Percentiles rank a stretch among this genome's conserved stretches.
phyloP scores from a whole-genome alignment of 495 filamentous ascomycete genomes.

The Tuber magnatum region DNA sequence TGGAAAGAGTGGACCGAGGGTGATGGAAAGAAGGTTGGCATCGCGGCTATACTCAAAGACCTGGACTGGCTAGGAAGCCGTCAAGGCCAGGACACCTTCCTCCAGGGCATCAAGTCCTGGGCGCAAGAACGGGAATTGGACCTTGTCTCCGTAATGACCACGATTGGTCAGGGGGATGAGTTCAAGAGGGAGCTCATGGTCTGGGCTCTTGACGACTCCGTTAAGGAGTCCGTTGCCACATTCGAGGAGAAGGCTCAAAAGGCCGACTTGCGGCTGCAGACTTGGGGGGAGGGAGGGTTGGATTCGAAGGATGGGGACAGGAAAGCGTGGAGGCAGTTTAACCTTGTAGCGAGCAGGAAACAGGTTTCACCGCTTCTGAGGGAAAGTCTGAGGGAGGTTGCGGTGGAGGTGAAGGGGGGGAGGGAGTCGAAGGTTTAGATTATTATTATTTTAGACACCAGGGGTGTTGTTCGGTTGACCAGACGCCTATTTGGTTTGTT shows the following conservation, averaged over 20 bases:
- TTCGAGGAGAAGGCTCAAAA: constrained; percentile 51
- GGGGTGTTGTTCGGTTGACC: neutral
- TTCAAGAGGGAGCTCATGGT: constrained; percentile 72
- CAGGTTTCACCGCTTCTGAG: constrained; percentile 80
- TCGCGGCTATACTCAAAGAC: constrained; percentile 63
- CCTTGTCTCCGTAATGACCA: constrained; percentile 71
- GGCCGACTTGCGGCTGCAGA: constrained; percentile 54
- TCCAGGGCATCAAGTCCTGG: constrained; percentile 50
- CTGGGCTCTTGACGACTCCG: constrained; percentile 50
- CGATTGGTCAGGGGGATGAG: constrained; percentile 43
- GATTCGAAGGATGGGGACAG: constrained; percentile 43
- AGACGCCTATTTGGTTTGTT: neutral
- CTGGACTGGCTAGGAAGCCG: constrained; percentile 44
- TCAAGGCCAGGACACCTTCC: constrained; percentile 45
- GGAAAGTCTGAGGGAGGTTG: constrained; percentile 35
- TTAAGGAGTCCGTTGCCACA: constrained; percentile 46
- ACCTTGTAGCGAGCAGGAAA: constrained; percentile 68
- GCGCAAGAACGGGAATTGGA: constrained; percentile 54
- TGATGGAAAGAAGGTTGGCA: constrained; percentile 55
- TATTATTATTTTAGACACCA: neutral
- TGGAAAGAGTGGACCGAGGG: constrained; percentile 81
- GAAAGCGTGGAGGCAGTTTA: constrained; percentile 61
- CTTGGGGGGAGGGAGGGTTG: constrained; percentile 37
- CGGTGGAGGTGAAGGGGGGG: neutral
- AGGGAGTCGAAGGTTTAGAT: constrained; percentile 17